Evolutionary conservation across 2,329 filamentous ascomycete species (phyloP).

Genomic region (Orbilia javanica): DNA sequence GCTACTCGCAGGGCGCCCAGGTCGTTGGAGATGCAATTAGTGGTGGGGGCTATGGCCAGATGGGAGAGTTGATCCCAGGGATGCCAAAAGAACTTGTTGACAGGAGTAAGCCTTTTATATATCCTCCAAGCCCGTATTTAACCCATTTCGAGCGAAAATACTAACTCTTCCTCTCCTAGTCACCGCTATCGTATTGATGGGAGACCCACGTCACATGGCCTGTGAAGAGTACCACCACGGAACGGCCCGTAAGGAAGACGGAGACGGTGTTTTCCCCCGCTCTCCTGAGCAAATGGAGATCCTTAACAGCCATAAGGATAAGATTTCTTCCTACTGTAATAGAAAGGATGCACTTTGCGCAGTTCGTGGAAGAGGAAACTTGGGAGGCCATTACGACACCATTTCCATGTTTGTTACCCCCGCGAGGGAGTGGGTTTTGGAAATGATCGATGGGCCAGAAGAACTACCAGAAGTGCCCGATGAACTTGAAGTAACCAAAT

Average conservation of each 20-base stretch:
- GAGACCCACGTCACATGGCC: conserved; percentile 61
- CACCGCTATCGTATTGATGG: conserved; percentile 60
- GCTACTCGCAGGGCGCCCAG: conserved; percentile 64
- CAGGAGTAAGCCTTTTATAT: conserved; percentile 48
- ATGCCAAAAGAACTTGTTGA: conserved; percentile 48
- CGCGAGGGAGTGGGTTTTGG: conserved; percentile 51
- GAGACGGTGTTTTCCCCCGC: conserved; percentile 60
- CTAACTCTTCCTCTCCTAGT: conserved; percentile 23
- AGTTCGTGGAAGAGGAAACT: conserved; percentile 33
- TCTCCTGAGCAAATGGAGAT: conserved; percentile 31
- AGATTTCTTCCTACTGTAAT: conserved; percentile 53
- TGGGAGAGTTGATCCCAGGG: conserved; percentile 54
- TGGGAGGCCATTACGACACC: conserved; percentile 52
- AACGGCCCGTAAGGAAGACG: conserved; percentile 36
- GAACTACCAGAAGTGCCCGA: not conserved
- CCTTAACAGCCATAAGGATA: conserved; percentile 34
- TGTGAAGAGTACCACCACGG: conserved; percentile 60
- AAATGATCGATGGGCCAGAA: conserved; percentile 46
- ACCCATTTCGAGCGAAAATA: too few species aligned
- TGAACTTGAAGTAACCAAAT: not conserved
- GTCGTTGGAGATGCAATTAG: conserved; percentile 63
- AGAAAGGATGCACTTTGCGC: conserved; percentile 48
- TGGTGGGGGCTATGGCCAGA: conserved; percentile 60
- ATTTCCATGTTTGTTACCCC: conserved; percentile 37
- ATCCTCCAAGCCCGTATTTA: not conserved